phyloP scores from a whole-genome alignment of 2,329 filamentous ascomycete species.

The Herpotrichia juniperi region DNA sequence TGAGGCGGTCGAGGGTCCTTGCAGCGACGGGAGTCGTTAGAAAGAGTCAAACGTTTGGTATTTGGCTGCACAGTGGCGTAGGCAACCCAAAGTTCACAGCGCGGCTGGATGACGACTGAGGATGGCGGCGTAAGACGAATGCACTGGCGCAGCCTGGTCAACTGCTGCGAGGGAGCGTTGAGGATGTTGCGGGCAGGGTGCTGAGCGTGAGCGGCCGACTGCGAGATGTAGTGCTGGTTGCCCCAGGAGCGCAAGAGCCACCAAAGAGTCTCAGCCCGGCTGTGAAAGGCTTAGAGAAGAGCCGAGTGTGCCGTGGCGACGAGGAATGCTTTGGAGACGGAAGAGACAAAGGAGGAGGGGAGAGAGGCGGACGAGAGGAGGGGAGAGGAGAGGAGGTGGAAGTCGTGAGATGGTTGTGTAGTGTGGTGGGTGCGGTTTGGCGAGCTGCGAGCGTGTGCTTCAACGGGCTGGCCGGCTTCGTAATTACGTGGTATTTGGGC shows the following conservation, averaged over 20 bases:
- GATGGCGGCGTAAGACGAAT: background rate
- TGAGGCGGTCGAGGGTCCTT: conserved; percentile 14
- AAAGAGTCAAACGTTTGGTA: conserved; percentile 15
- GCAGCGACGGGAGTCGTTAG: conserved; percentile 17
- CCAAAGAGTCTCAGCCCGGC: conserved; percentile 17
- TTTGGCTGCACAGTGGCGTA: background rate
- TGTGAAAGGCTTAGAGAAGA: conserved; percentile 9
- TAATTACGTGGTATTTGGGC: too few relatives aligned
- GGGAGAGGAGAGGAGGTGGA: conserved; percentile 15
- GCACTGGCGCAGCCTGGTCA: conserved; percentile 14
- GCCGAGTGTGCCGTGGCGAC: conserved; percentile 9
- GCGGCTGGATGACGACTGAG: conserved; percentile 8
- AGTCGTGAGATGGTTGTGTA: too few relatives aligned
- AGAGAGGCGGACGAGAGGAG: conserved; percentile 9
- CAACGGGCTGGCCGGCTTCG: too few relatives aligned
- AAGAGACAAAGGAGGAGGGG: conserved; percentile 11
- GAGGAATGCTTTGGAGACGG: conserved; percentile 13
- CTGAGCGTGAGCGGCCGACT: background rate
- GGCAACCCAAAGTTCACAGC: conserved; percentile 7
- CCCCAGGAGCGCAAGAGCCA: conserved; percentile 21
- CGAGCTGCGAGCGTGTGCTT: too few relatives aligned
- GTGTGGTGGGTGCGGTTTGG: too few relatives aligned
- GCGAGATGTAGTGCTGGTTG: conserved; percentile 13
- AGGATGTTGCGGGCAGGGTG: background rate
- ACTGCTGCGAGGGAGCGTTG: background rate